A percentile compares a stretch with the other conserved stretches of the same genome.
phyloP scores from a whole-genome alignment of 176 grass and related monocot species.

The Miscanthus lutarioriparius region DNA sequence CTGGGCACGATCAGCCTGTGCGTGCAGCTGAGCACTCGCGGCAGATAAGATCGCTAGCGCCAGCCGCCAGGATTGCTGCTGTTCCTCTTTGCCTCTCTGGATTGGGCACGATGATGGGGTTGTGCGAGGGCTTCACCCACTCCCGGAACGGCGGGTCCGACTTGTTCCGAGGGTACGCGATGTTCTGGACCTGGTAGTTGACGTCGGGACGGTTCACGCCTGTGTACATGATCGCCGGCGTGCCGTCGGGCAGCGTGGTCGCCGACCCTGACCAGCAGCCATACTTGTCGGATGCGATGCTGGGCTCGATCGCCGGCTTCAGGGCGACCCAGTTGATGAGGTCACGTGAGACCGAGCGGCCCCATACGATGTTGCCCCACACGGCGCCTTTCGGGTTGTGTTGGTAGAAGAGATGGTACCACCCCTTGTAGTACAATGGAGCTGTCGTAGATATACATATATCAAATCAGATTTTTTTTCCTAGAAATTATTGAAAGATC shows the following conservation, averaged over 20 bases:
- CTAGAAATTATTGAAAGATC: background rate
- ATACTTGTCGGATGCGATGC: slow-evolving; percentile 52
- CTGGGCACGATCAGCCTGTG: background rate
- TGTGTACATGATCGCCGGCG: slow-evolving; percentile 62
- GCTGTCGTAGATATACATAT: slow-evolving; percentile 28
- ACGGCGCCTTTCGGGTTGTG: slow-evolving; percentile 67
- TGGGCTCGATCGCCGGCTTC: slow-evolving; percentile 51
- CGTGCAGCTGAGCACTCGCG: background rate
- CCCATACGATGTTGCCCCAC: slow-evolving; percentile 76
- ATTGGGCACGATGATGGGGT: slow-evolving; percentile 59
- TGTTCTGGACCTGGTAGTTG: slow-evolving; percentile 71
- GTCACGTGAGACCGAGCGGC: slow-evolving; percentile 62
- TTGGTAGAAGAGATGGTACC: slow-evolving; percentile 79
- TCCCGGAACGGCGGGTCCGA: slow-evolving; percentile 65
- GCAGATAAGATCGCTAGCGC: background rate
- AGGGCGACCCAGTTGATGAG: slow-evolving; percentile 76
- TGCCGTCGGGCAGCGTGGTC: slow-evolving; percentile 47
- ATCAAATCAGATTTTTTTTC: background rate
- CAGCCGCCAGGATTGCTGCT: background rate
- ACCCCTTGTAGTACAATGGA: slow-evolving; percentile 71
- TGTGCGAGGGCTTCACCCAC: slow-evolving; percentile 63
- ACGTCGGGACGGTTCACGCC: slow-evolving; percentile 38
- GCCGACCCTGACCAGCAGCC: slow-evolving; percentile 77
- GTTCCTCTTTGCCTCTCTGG: background rate
- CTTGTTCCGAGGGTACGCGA: slow-evolving; percentile 54